These are phyloP conservation scores for Austroboletus festivus DNA, from an alignment of 768 basidiomycete species.

Conservation along the genomic window DNA sequence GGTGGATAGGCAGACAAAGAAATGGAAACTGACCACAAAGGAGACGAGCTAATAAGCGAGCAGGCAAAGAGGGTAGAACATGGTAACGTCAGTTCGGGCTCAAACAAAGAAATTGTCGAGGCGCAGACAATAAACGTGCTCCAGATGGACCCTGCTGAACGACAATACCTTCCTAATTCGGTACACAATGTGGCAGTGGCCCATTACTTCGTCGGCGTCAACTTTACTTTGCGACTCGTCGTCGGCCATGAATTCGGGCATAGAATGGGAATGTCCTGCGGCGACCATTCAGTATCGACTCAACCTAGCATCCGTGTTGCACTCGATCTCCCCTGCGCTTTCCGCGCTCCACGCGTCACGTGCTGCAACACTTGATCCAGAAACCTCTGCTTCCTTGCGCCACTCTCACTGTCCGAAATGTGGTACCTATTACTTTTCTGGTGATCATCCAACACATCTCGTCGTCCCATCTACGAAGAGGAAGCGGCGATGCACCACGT, in stretches of 20 bases:
- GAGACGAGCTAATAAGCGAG: constrained; percentile 6
- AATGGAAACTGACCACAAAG: not conserved
- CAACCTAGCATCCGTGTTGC: constrained; percentile 47
- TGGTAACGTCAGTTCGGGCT: constrained; percentile 4
- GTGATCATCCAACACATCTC: constrained; percentile 37
- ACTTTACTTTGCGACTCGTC: no score
- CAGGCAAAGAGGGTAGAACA: constrained; percentile 10
- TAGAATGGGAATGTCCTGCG: no score
- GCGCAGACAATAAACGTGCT: constrained; percentile 27
- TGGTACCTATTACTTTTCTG: constrained; percentile 46
- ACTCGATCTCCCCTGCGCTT: constrained; percentile 51
- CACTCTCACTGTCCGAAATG: constrained; percentile 49
- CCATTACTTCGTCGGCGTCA: no score
- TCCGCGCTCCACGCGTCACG: constrained; percentile 60
- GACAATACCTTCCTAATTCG: constrained; percentile 23
- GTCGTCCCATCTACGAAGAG: constrained; percentile 23
- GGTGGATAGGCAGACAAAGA: constrained; percentile 6
- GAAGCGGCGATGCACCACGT: constrained; percentile 9
- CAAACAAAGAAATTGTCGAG: constrained; percentile 5
- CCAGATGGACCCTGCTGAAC: no score
- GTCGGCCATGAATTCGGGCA: no score
- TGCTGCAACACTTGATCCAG: constrained; percentile 30
- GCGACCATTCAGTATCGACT: constrained; percentile 45
- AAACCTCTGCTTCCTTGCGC: constrained; percentile 18
- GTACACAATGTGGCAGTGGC: no score